Evolutionary conservation across 225 moss, liverwort and hornwort species (phyloP), one percentile per base, ranked within the genome.

Genomic region (Bryum argenteum): DNA sequence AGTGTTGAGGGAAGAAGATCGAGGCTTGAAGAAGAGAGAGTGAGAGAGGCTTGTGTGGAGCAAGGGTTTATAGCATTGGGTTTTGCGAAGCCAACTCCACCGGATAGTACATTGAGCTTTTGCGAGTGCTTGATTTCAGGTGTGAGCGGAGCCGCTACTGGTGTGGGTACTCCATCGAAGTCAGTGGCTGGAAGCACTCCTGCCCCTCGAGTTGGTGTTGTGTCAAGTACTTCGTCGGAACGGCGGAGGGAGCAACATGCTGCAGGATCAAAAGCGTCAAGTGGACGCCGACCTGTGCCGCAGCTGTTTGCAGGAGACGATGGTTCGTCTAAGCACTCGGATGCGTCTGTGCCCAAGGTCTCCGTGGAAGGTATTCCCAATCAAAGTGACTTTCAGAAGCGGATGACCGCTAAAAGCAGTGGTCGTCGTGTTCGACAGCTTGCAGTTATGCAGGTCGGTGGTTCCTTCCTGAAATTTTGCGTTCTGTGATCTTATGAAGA

Each of bases 371-470:
- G 63, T 50, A 37, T 41, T 58, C 75, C 69, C 24, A 71, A 67
- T 60, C 62, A 50, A 59, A 71, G 70, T 40, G 79, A 77, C 16
- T 17, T 14, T 68, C 74, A 14, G 38, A 67, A 48, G 37, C 76
- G 38, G 12, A 18, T 55, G 39, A 55, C 61, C 39, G 60, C 28
- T 11, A 77, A 71, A 69, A 43, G 44, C 26, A 33, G 71, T 6
- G 44, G 26, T 59, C 66, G 26, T 39, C 66, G 50, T 44, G 18
- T 24, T 54, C 77, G 64, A 74, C 76, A 11, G 47, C 56, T 71
- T 54, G 33, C 72, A 61, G 73, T 44, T 70, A 61, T 65, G 65
- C 75, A 83, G 83, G 86, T 86, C 17, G 69, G 75, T 76, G 33
- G 66, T 16, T 33, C 17, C 12, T 44, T 23, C 23, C 26, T 74